Percentiles rank a stretch among this genome's conserved stretches.
These are phyloP conservation scores for Pyrenophora seminiperda DNA, from an alignment of 2,329 filamentous ascomycete genomes.

Conservation along the genomic window DNA sequence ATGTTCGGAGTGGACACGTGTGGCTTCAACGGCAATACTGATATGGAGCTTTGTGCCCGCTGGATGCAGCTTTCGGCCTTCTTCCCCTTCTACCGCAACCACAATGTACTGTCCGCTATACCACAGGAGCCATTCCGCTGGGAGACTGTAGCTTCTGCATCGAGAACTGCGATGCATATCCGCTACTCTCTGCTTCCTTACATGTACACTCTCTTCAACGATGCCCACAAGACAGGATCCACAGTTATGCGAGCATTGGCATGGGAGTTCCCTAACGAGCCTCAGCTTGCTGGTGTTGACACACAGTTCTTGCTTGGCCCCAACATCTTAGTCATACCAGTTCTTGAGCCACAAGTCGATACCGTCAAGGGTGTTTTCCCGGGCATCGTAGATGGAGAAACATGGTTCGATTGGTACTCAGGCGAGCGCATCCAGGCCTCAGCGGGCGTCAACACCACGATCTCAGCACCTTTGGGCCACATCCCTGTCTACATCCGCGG, in stretches of 20 bases:
- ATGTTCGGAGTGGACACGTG: slow-evolving; percentile 71
- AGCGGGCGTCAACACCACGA: slow-evolving; percentile 63
- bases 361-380: slow-evolving; percentile 73
- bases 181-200: slow-evolving; percentile 75
- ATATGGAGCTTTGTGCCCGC: slow-evolving; percentile 72
- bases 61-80: slow-evolving; percentile 77
- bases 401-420: slow-evolving; percentile 85
- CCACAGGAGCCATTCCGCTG: slow-evolving; percentile 75
- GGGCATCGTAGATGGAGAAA: slow-evolving; percentile 61
- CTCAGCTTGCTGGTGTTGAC: slow-evolving; percentile 68
- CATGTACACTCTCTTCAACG: slow-evolving; percentile 74
- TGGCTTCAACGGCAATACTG: slow-evolving; percentile 70
- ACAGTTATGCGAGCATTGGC: slow-evolving; percentile 74
- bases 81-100: slow-evolving; percentile 80
- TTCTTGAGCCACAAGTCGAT: slow-evolving; percentile 65
- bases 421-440: slow-evolving; percentile 59
- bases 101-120: slow-evolving; percentile 67
- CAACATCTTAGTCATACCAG: slow-evolving; percentile 69
- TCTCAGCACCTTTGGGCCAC: slow-evolving; percentile 66
- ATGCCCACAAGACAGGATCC: slow-evolving; percentile 67
- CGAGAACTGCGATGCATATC: slow-evolving; percentile 70
- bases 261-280: slow-evolving; percentile 77
- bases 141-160: slow-evolving; percentile 67
- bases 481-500: slow-evolving; percentile 75
- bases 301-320: slow-evolving; percentile 74